Conservation (phyloP, 2,329 filamentous ascomycete species). For the Arthrobotrys iridis region DNA sequence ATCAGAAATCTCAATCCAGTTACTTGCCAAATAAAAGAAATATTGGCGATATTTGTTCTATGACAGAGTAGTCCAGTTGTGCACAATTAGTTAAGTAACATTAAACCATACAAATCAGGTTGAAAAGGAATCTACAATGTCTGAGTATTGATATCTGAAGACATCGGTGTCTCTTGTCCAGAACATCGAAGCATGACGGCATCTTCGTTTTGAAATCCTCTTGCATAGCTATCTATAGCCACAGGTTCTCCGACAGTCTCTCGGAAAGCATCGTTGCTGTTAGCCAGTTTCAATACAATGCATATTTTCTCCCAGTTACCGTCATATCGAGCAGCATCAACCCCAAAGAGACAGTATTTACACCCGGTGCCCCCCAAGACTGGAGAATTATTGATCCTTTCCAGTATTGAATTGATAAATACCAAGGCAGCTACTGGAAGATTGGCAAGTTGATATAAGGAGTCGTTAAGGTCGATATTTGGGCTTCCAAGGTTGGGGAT, state of each 20-base stretch:
- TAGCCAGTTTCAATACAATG: conserved; percentile 5
- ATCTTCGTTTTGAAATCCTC: background rate
- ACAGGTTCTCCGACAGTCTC: background rate
- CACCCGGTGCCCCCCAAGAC: conserved; percentile 19
- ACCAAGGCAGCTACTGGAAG: background rate
- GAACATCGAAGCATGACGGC: background rate
- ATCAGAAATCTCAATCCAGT: too few species aligned
- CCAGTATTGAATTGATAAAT: background rate
- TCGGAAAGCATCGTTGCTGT: background rate
- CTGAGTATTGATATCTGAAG: too few species aligned
- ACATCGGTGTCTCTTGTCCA: too few species aligned
- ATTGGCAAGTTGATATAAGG: background rate
- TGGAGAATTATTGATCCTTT: conserved; percentile 1
- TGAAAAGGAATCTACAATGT: too few species aligned
- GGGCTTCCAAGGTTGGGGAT: background rate
- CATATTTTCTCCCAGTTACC: background rate
- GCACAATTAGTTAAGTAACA: too few species aligned
- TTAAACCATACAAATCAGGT: too few species aligned
- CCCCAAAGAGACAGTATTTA: conserved; percentile 5
- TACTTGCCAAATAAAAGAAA: too few species aligned
- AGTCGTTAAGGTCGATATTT: background rate
- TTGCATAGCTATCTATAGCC: too few species aligned
- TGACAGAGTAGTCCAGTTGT: too few species aligned
- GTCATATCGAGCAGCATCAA: background rate
- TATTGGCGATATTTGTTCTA: too few species aligned